Evolutionary conservation across 805 yeast genomes (phyloP), one percentile per base, ranked within the genome.

Genomic region (Wickerhamiella bombiphila): DNA sequence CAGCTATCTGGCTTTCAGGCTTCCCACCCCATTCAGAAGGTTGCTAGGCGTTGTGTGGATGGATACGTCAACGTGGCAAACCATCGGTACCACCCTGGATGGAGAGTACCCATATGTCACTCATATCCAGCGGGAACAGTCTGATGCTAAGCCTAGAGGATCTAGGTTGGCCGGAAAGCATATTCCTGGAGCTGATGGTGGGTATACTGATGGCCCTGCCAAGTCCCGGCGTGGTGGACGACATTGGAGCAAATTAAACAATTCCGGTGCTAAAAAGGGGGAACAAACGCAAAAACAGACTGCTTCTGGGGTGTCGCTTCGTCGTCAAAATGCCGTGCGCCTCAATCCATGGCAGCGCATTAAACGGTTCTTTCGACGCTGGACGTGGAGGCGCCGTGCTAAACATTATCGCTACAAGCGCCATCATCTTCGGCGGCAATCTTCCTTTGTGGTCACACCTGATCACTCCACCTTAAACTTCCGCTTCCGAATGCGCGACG

Each of bases 401-500:
- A 32, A 29, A 30, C 24, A 25, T 11, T 47, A 43, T 29, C 16
- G 31, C 3, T 50, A 46, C 32, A 26, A 42, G 18, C 33, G 35
- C 19, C 15, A 24, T 11, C 40, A 37, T 29, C 35, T 43, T 21
- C 42, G 40, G 16, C 39, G 51, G 14, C 43, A 49, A 26, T 45
- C 50, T 0, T 41, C 49, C 11, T 47, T 44, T 17, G 40, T 46
- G 3, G 40, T 49, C 25, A 42, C 47, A 3, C 51, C 54, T 8
- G 50, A 49, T 19, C 25, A 34, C 2, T 42, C 49, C 7, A 35
- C 39, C 14, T 36, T 37, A 29, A 36, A 39, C 14, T 46, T 47
- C 33, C 25, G 33, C 3, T 40, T 43, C 21, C 33, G 36, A 9
- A 33, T 19, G n/a, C 34, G 42, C 1, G 49, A 49, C 16, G 17